Percentiles rank a stretch among this genome's conserved stretches.
phyloP scores from a whole-genome alignment of 2,329 filamentous ascomycete species.

The Aureobasidium zeae region DNA sequence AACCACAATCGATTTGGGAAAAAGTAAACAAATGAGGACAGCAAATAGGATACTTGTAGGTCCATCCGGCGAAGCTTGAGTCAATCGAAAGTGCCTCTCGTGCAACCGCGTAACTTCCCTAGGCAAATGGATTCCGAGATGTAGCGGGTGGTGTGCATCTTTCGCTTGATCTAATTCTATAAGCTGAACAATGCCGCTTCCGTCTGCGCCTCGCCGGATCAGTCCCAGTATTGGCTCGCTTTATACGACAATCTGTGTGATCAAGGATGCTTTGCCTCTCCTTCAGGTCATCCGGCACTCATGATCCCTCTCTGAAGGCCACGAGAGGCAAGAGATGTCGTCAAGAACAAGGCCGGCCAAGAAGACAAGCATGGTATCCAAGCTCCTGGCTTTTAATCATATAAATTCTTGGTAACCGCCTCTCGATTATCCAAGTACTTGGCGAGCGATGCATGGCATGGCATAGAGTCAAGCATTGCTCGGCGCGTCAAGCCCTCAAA shows the following conservation, averaged over 20 bases:
- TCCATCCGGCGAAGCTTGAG: slow-evolving; percentile 4
- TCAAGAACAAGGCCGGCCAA: slow-evolving; percentile 9
- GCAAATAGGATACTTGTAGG: not conserved
- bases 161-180: slow-evolving; percentile 8
- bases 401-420: not conserved
- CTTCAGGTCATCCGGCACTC: not conserved
- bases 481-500: slow-evolving; percentile 4
- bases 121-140: not conserved
- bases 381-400: not conserved
- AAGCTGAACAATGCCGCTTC: slow-evolving; percentile 4
- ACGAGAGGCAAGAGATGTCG: slow-evolving; percentile 1
- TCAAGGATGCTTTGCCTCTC: slow-evolving; percentile 8
- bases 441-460: not conserved
- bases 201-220: slow-evolving; percentile 8
- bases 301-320: not conserved
- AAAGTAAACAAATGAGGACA: too few relatives aligned
- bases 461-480: not conserved
- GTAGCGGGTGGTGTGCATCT: slow-evolving; percentile 1
- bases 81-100: slow-evolving; percentile 1
- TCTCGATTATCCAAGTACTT: not conserved
- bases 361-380: slow-evolving; percentile 1
- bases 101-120: slow-evolving; percentile 1
- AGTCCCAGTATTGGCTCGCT: not conserved
- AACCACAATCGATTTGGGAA: too few relatives aligned
- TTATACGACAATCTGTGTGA: too few relatives aligned